A percentile compares a stretch with the other conserved stretches of the same genome.
These are phyloP conservation scores for Pseudonitzschia pungens DNA, from an alignment of 108 stramenopile species.

Conservation along the genomic window DNA sequence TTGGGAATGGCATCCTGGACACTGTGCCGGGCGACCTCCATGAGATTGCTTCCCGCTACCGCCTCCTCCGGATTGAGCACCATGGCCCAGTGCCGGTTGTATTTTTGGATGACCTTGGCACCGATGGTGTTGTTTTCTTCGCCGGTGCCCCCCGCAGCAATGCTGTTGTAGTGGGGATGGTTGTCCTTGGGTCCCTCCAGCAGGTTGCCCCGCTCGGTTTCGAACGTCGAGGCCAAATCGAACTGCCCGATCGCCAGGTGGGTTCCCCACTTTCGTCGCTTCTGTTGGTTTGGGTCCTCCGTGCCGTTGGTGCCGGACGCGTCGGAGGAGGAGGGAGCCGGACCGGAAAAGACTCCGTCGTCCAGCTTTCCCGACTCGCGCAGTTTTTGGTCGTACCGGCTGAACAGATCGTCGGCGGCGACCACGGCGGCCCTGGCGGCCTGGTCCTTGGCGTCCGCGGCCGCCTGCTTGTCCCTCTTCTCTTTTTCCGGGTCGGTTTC, in stretches of 20 bases:
- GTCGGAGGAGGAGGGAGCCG: background rate
- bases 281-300: background rate
- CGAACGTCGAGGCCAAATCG: constrained; percentile 80
- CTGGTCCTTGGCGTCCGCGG: constrained; percentile 45
- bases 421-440: constrained; percentile 78
- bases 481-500: background rate
- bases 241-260: constrained; percentile 82
- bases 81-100: constrained; percentile 90
- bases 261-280: constrained; percentile 43
- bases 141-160: background rate
- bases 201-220: constrained; percentile 80
- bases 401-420: constrained; percentile 83
- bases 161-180: constrained; percentile 51
- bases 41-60: constrained; percentile 65
- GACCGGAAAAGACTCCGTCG: background rate
- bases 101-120: constrained; percentile 77
- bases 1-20: constrained; percentile 43
- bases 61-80: constrained; percentile 82
- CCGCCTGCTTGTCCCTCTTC: constrained; percentile 33
- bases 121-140: constrained; percentile 52
- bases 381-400: constrained; percentile 67
- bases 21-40: constrained; percentile 52
- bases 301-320: too few relatives aligned
- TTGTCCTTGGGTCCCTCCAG: constrained; percentile 63
- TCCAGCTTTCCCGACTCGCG: constrained; percentile 29